Conservation (phyloP, 495 filamentous ascomycete genomes). For the Penicillium lagena region DNA sequence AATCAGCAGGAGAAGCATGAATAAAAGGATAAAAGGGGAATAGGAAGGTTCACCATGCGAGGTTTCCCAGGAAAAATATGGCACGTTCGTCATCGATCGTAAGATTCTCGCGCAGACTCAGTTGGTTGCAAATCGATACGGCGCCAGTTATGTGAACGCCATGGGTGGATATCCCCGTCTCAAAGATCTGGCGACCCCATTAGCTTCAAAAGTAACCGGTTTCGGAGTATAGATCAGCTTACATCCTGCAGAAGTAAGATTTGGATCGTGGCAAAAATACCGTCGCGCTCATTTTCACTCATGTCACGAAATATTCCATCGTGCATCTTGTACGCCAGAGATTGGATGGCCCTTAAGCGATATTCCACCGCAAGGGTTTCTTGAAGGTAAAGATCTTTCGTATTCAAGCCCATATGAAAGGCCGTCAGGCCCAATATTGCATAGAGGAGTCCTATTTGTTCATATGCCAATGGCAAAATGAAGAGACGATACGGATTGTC, state of each 20-base stretch:
- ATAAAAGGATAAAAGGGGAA: too few relatives aligned
- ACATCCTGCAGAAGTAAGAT: constrained; percentile 35
- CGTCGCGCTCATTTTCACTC: constrained; percentile 25
- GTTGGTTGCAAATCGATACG: constrained; percentile 29
- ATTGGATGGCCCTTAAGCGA: constrained; percentile 29
- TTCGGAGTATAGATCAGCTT: constrained; percentile 2
- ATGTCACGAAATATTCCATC: constrained; percentile 20
- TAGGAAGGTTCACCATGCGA: constrained; percentile 21
- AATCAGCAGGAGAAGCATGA: too few relatives aligned
- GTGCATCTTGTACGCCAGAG: constrained; percentile 21
- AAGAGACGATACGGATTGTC: constrained; percentile 32
- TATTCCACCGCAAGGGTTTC: constrained; percentile 28
- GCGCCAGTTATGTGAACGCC: constrained; percentile 35
- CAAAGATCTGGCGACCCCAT: constrained; percentile 19
- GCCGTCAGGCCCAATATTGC: constrained; percentile 29
- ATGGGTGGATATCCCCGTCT: constrained; percentile 29
- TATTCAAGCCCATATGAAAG: constrained; percentile 26
- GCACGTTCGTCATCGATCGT: constrained; percentile 20
- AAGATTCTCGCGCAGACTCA: constrained; percentile 22
- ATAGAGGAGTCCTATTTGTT: constrained; percentile 28
- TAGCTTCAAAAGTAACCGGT: not conserved
- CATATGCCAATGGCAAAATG: constrained; percentile 27
- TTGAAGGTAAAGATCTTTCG: constrained; percentile 15
- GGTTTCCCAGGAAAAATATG: constrained; percentile 32
- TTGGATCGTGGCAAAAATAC: constrained; percentile 31